Conservation (phyloP, 345 rosid species). For the Linum usitatissimum region DNA sequence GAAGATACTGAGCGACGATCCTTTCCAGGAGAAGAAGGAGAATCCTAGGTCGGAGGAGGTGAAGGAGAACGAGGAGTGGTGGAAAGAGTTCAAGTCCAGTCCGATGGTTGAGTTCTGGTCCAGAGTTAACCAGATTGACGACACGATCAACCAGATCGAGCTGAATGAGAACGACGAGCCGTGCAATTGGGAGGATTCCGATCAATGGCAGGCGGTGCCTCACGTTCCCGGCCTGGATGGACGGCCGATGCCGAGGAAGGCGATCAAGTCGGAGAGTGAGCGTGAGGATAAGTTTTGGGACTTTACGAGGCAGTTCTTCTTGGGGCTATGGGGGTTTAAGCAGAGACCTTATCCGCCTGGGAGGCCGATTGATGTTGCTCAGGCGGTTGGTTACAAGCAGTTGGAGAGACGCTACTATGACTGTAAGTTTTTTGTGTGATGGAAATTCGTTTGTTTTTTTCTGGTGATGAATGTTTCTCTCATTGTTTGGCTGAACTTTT, state of each 20-base stretch:
- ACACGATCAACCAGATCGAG: slow-evolving; percentile 50
- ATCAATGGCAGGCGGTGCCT: slow-evolving; percentile 62
- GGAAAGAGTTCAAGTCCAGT: slow-evolving; percentile 47
- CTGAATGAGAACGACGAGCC: slow-evolving; percentile 46
- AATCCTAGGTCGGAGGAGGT: slow-evolving; percentile 56
- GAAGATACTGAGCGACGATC: slow-evolving; percentile 46
- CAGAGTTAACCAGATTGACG: slow-evolving; percentile 53
- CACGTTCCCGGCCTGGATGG: slow-evolving; percentile 69
- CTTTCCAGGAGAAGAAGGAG: slow-evolving; percentile 51
- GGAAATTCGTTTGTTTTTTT: neutral
- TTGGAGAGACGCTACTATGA: slow-evolving; percentile 84
- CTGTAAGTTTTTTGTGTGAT: slow-evolving; percentile 33
- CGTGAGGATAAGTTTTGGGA: slow-evolving; percentile 93
- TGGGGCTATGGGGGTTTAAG: slow-evolving; percentile 87
- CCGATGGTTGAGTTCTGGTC: slow-evolving; percentile 60
- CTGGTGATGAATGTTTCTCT: neutral
- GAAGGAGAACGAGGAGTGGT: slow-evolving; percentile 61
- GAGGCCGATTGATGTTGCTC: slow-evolving; percentile 77
- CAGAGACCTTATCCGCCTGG: slow-evolving; percentile 83
- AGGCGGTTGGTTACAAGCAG: slow-evolving; percentile 78
- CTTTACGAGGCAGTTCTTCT: slow-evolving; percentile 65
- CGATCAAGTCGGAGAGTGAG: slow-evolving; percentile 54
- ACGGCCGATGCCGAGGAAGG: slow-evolving; percentile 82
- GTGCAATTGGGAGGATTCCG: slow-evolving; percentile 53
- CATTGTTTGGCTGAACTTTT: neutral